A percentile compares a stretch with the other conserved stretches of the same genome.
These are phyloP conservation scores for Cryptococcus sp. DNA, from an alignment of 1,284 basidiomycete genomes.

Conservation along the genomic window DNA sequence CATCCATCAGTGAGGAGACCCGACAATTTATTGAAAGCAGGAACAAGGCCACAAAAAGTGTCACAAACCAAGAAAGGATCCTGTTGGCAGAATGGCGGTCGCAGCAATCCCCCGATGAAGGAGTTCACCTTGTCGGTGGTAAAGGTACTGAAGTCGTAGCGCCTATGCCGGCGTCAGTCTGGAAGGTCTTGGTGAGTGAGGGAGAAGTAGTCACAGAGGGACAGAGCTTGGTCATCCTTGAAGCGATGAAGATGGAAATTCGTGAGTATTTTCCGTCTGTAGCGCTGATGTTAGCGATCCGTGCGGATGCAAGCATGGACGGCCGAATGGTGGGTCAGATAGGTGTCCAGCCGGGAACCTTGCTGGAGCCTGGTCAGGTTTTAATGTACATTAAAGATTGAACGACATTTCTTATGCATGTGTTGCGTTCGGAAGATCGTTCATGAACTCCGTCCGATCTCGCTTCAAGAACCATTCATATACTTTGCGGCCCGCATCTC, in stretches of 20 bases:
- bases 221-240: slow-evolving; percentile 57
- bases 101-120: slow-evolving; percentile 48
- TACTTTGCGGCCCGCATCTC: no score
- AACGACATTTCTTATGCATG: neutral
- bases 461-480: no score
- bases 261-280: slow-evolving; percentile 12
- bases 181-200: slow-evolving; percentile 55
- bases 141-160: slow-evolving; percentile 40
- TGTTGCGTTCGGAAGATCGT: no score
- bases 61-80: slow-evolving; percentile 43
- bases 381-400: slow-evolving; percentile 13
- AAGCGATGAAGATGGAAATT: slow-evolving; percentile 69
- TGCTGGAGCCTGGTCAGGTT: slow-evolving; percentile 24
- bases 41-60: slow-evolving; percentile 21
- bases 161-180: slow-evolving; percentile 56
- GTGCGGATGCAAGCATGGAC: slow-evolving; percentile 30
- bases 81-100: slow-evolving; percentile 45
- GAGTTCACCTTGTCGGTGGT: slow-evolving; percentile 7
- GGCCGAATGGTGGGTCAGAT: slow-evolving; percentile 28
- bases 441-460: no score
- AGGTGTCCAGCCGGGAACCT: slow-evolving; percentile 21
- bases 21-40: slow-evolving; percentile 49
- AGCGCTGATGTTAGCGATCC: slow-evolving; percentile 15
- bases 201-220: slow-evolving; percentile 54
- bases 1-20: slow-evolving; percentile 50